These are phyloP conservation scores for Syncephalastrum monosporum DNA, from an alignment of 371 early-diverging fungal species.

Conservation along the genomic window DNA sequence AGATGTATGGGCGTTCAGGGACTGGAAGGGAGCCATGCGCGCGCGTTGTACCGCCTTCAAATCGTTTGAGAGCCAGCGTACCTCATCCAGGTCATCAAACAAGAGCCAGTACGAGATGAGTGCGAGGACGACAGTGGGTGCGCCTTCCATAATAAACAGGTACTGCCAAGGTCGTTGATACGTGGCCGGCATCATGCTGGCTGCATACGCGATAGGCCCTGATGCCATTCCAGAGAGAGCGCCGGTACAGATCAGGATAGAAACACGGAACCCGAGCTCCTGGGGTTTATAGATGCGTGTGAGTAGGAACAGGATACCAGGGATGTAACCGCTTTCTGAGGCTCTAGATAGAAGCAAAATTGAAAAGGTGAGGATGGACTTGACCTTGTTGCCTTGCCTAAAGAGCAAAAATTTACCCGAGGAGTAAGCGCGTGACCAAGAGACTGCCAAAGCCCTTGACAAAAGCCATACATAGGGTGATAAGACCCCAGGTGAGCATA, in stretches of 20 bases:
- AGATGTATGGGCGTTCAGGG: too few species aligned
- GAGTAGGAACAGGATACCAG: conserved; percentile 25
- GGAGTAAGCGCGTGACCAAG: conserved; percentile 16
- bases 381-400: too few species aligned
- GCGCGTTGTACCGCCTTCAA: conserved; percentile 16
- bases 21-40: conserved; percentile 7
- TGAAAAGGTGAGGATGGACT: not conserved
- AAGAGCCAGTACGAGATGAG: conserved; percentile 26
- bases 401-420: conserved; percentile 20
- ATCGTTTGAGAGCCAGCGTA: conserved; percentile 15
- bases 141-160: conserved; percentile 39
- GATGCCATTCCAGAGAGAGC: conserved; percentile 19
- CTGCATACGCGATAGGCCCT: conserved; percentile 23
- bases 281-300: conserved; percentile 28
- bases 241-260: conserved; percentile 15
- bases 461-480: conserved; percentile 23
- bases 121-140: conserved; percentile 29
- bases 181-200: conserved; percentile 28
- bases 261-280: conserved; percentile 21
- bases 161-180: conserved; percentile 27
- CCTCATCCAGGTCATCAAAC: conserved; percentile 27
- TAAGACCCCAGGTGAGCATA: conserved; percentile 42
- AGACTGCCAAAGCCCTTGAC: conserved; percentile 27
- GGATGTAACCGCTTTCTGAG: conserved; percentile 24
- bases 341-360: conserved; percentile 6